These are phyloP conservation scores for Solanum hybrid DNA, from an alignment of 305 asterid genomes.

Conservation along the genomic window DNA sequence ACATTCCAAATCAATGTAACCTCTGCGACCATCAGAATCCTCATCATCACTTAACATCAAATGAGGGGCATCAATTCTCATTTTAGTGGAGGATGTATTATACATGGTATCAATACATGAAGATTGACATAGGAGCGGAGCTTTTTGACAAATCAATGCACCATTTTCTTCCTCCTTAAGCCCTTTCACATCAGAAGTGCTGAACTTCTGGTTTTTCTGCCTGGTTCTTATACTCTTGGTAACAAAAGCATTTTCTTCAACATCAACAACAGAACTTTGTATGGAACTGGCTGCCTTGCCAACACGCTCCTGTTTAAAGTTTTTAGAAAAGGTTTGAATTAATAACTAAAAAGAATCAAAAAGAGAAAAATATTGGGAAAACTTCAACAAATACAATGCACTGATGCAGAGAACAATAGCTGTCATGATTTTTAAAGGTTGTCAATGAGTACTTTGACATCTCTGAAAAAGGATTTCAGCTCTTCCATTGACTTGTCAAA, in stretches of 20 bases:
- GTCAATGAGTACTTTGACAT: conserved; percentile 49
- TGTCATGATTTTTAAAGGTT: neutral
- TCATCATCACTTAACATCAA: conserved; percentile 23
- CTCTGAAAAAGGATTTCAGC: conserved; percentile 64
- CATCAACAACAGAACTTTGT: conserved; percentile 26
- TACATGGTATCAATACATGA: conserved; percentile 17
- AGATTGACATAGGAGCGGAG: conserved; percentile 20
- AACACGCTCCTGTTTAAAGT: conserved; percentile 42
- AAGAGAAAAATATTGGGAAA: neutral
- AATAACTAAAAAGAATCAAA: conserved; percentile 8
- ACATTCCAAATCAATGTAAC: conserved; percentile 50
- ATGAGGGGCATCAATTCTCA: conserved; percentile 17
- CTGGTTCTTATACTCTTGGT: conserved; percentile 15
- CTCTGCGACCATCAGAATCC: conserved; percentile 17
- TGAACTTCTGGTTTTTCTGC: conserved; percentile 25
- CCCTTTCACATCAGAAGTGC: conserved; percentile 18
- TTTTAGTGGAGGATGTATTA: conserved; percentile 18
- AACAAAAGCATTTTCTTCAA: conserved; percentile 23
- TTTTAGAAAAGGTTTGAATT: neutral
- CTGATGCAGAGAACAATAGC: neutral
- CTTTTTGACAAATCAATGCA: conserved; percentile 21
- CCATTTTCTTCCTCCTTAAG: conserved; percentile 19
- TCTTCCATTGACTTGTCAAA: conserved; percentile 63
- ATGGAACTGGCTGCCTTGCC: conserved; percentile 26
- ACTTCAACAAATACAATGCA: neutral